These are phyloP conservation scores for Epichloe typhina DNA, from an alignment of 2,329 filamentous ascomycete species.

Conservation along the genomic window DNA sequence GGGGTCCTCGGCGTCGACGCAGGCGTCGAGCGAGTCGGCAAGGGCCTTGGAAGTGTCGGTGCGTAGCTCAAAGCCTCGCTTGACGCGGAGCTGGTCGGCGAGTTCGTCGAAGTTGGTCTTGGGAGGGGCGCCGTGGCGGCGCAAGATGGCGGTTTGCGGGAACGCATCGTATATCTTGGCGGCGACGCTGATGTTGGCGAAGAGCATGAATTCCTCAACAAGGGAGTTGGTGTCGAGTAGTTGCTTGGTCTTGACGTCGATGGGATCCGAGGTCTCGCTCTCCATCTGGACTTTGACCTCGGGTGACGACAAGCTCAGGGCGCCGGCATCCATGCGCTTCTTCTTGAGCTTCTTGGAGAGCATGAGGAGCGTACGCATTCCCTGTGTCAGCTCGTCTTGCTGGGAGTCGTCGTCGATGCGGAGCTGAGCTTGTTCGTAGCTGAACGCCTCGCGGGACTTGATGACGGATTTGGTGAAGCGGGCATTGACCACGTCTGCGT, in stretches of 20 bases:
- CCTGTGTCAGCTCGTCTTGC: conserved; percentile 76
- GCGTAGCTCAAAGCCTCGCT: conserved; percentile 65
- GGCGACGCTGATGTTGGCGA: conserved; percentile 92
- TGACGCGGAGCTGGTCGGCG: conserved; percentile 77
- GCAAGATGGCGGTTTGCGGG: conserved; percentile 86
- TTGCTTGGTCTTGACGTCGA: conserved; percentile 92
- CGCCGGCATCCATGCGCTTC: conserved; percentile 92
- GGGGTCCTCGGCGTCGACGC: conserved; percentile 65
- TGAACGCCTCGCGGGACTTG: conserved; percentile 89
- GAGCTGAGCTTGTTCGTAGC: conserved; percentile 90
- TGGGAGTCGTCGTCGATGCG: conserved; percentile 83
- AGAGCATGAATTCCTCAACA: conserved; percentile 98
- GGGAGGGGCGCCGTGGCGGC: conserved; percentile 81
- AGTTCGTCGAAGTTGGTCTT: conserved; percentile 96
- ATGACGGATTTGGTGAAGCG: conserved; percentile 97
- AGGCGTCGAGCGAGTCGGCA: conserved; percentile 80
- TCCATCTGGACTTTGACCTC: conserved; percentile 94
- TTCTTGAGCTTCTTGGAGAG: conserved; percentile 88
- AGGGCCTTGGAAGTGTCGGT: conserved; percentile 85
- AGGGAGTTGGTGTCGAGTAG: conserved; percentile 92
- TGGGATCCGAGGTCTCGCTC: conserved; percentile 88
- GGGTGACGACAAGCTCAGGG: conserved; percentile 89
- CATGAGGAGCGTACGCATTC: conserved; percentile 75
- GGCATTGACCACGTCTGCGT: conserved; percentile 75
- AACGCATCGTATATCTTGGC: conserved; percentile 82